Evolutionary conservation across 1,139 yeast genomes (phyloP).

Genomic region (Wickerhamiella pararugosa): DNA sequence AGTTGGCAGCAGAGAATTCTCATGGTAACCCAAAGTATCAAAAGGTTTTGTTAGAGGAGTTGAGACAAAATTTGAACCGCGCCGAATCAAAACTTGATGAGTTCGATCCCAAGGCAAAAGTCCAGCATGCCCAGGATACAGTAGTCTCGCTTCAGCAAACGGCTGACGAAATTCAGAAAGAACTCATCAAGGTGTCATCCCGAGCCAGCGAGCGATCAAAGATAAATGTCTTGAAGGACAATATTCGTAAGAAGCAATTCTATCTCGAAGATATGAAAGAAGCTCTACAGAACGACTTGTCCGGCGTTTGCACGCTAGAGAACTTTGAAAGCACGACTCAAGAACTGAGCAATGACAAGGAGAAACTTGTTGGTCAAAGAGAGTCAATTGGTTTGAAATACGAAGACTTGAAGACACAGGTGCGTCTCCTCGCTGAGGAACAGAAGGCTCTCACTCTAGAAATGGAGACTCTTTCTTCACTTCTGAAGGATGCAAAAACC

Average conservation of each 20-base stretch:
- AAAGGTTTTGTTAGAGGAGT: not conserved
- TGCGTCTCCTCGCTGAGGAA: not conserved
- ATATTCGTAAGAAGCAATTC: not conserved
- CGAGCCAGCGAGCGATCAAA: slow-evolving; percentile 6
- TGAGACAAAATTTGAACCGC: not conserved
- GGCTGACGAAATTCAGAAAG: not conserved
- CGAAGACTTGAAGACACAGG: not conserved
- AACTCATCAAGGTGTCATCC: slow-evolving; percentile 5
- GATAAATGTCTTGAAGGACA: slow-evolving; percentile 5
- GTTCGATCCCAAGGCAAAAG: not conserved
- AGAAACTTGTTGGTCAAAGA: not conserved
- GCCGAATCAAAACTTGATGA: not conserved
- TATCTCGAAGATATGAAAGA: not conserved
- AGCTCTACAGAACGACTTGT: not conserved
- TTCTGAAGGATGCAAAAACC: slow-evolving; percentile 2
- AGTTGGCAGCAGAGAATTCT: not conserved
- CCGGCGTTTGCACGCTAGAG: not conserved
- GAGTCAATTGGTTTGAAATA: not conserved
- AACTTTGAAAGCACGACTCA: not conserved
- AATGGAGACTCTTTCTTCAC: not conserved
- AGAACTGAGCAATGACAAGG: not conserved
- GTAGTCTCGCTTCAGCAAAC: not conserved
- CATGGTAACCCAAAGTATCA: slow-evolving; percentile 2
- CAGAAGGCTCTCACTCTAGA: not conserved
- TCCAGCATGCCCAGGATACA: not conserved